Percentiles rank a stretch among this genome's conserved stretches.
Conservation (phyloP, 2,329 filamentous ascomycete species). For the Colletotrichum sansevieriae region DNA sequence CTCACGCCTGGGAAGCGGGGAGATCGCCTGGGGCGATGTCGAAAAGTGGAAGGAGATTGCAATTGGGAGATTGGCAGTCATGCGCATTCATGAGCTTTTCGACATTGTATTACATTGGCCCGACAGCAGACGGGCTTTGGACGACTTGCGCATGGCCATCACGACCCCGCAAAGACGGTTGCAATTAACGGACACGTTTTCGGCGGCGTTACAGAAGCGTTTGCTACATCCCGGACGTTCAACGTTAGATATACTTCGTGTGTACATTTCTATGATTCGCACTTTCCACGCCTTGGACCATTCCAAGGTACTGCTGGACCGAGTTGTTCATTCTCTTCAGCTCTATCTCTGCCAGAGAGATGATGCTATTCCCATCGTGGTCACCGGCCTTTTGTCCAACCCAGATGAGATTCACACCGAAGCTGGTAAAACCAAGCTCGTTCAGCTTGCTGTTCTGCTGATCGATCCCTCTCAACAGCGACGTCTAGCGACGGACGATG, state of each 20-base stretch:
- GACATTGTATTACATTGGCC: constrained; percentile 86
- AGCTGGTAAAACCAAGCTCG: constrained; percentile 64
- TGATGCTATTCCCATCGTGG: constrained; percentile 83
- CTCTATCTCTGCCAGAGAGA: constrained; percentile 82
- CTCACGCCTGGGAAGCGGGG: constrained; percentile 57
- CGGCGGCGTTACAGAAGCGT: constrained; percentile 72
- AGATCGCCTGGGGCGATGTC: constrained; percentile 67
- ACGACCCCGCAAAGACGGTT: constrained; percentile 77
- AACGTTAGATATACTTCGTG: constrained; percentile 80
- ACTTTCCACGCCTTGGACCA: constrained; percentile 82
- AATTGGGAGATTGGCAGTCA: constrained; percentile 74
- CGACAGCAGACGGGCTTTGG: constrained; percentile 75
- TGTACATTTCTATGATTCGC: constrained; percentile 84
- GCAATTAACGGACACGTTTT: constrained; percentile 78
- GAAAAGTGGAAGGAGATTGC: constrained; percentile 80
- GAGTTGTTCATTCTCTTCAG: constrained; percentile 79
- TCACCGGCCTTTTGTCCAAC: constrained; percentile 78
- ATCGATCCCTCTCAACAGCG: constrained; percentile 70
- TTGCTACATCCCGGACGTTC: constrained; percentile 82
- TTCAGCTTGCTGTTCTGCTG: constrained; percentile 77
- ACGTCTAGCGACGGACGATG: constrained; percentile 67
- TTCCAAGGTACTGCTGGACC: constrained; percentile 81
- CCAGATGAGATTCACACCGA: constrained; percentile 60
- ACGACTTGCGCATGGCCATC: constrained; percentile 79
- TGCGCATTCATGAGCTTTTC: constrained; percentile 80